phyloP scores from a whole-genome alignment of 306 rosid genomes.

The Dalbergia cochinchinensis region DNA sequence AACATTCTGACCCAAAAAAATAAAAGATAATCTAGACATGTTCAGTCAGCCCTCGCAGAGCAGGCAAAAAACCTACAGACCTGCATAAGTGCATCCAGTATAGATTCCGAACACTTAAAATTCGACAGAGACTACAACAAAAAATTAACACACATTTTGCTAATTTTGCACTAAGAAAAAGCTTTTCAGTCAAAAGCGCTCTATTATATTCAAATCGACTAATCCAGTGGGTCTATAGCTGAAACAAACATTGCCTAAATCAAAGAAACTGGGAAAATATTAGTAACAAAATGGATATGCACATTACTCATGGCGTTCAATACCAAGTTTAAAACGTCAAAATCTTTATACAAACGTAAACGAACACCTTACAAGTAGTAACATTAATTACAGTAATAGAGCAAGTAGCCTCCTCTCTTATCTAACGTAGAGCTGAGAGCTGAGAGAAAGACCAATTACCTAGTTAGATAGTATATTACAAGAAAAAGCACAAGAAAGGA shows the following conservation, averaged over 20 bases:
- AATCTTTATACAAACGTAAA: constrained; percentile 24
- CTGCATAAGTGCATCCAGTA: too few relatives aligned
- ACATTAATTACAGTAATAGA: constrained; percentile 50
- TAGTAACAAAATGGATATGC: constrained; percentile 27
- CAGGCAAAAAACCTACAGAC: too few relatives aligned
- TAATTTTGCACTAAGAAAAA: too few relatives aligned
- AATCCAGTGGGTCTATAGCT: not conserved
- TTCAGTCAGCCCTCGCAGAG: too few relatives aligned
- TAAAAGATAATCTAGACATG: too few relatives aligned
- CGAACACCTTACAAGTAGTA: constrained; percentile 32
- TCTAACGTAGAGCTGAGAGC: constrained; percentile 38
- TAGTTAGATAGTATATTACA: constrained; percentile 83
- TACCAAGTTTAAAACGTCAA: constrained; percentile 6
- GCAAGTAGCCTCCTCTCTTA: constrained; percentile 27
- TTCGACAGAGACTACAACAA: too few relatives aligned
- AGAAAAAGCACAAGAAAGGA: constrained; percentile 87
- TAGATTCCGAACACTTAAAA: too few relatives aligned
- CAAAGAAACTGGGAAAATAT: not conserved
- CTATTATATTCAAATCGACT: not conserved
- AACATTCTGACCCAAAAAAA: too few relatives aligned
- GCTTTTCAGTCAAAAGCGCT: too few relatives aligned
- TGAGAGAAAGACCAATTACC: constrained; percentile 48
- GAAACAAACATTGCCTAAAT: not conserved
- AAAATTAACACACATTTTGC: too few relatives aligned
- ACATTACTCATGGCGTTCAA: constrained; percentile 19